Base-by-base conservation (phyloP, 1,284 basidiomycete species). In the Chalciporus sp. region DNA sequence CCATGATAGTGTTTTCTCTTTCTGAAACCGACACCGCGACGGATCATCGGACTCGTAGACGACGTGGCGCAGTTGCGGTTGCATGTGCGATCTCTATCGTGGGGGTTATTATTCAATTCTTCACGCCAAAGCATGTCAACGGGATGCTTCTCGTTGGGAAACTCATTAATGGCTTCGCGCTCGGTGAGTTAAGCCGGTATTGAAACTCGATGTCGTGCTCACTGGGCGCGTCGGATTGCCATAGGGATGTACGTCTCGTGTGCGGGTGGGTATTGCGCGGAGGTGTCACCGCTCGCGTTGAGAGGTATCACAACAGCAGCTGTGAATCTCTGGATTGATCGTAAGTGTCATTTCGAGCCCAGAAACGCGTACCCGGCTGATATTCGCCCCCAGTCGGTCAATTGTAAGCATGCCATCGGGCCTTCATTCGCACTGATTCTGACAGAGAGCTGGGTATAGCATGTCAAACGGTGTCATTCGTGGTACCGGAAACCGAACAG, bases 291-390 rank as follows among this genome's bases (percentile, higher is more conserved):
- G 4, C 64, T 70, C 37, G 65, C 61, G 10, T 42, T 70, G 4
- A 58, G 65, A 27, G 65, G 68, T 42, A 49, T 67, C 42, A 70
- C 65, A 10, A 70, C 68, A 0, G 65, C 64, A 6, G 49, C 49
- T n/a, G 61, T 69, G 19, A 69, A 67, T 37, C 52, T 69, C n/a
- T 69, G 64, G 62, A 66, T 67, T 19, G 60, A 45, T 49, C 47
- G 66, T 70, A 12, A 51, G 65, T 58, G 9, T 37, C 4, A 7
- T 4, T 40, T 35, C 16, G 1, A 14, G 1, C 16, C 1, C 33
- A 7, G n/a, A 7, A 3, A 6, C 12, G 2, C 4, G 1, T n/a
- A 6, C 16, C 9, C 7, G 2, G 0, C 37, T 58, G 3, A 63
- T 4, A 1, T 23, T 16, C 33, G 9, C 11, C 6, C 16, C 3